Conservation (phyloP, 441 rosid species). For the Melastoma candidum region DNA sequence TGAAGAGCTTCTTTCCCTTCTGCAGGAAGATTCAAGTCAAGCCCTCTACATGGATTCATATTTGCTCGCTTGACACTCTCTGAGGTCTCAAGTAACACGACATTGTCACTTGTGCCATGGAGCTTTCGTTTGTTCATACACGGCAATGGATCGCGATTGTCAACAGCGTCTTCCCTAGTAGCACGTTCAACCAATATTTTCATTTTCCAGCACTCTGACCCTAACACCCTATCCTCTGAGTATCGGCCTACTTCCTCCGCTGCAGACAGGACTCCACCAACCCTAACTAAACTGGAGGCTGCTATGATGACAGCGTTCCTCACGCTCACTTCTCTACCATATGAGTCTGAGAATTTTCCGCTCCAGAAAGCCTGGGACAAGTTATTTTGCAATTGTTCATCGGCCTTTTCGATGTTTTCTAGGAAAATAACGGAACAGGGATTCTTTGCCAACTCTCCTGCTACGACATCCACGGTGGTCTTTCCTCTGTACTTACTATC, state of each 20-base stretch:
- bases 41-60: slow-evolving; percentile 30
- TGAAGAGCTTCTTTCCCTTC: slow-evolving; percentile 31
- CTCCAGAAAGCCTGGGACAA: slow-evolving; percentile 46
- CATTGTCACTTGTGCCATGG: slow-evolving; percentile 19
- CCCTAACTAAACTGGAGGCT: slow-evolving; percentile 21
- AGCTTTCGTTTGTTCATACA: slow-evolving; percentile 36
- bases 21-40: slow-evolving; percentile 74
- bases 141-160: slow-evolving; percentile 12
- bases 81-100: slow-evolving; percentile 18
- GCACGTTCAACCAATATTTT: slow-evolving; percentile 33
- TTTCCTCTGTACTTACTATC: slow-evolving; percentile 39
- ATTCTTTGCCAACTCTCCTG: slow-evolving; percentile 44
- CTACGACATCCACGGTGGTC: slow-evolving; percentile 46
- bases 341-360: slow-evolving; percentile 51
- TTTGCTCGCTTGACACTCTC: slow-evolving; percentile 25
- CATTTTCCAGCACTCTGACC: slow-evolving; percentile 49
- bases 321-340: slow-evolving; percentile 48
- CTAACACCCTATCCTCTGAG: slow-evolving; percentile 45
- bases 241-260: slow-evolving; percentile 21
- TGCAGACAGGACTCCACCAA: slow-evolving; percentile 8
- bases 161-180: slow-evolving; percentile 7
- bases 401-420: slow-evolving; percentile 68
- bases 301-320: slow-evolving; percentile 41
- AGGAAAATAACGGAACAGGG: slow-evolving; percentile 53
- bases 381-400: slow-evolving; percentile 31